These are phyloP conservation scores for Colletotrichum navitas DNA, from an alignment of 2,329 filamentous ascomycete species.

Conservation along the genomic window DNA sequence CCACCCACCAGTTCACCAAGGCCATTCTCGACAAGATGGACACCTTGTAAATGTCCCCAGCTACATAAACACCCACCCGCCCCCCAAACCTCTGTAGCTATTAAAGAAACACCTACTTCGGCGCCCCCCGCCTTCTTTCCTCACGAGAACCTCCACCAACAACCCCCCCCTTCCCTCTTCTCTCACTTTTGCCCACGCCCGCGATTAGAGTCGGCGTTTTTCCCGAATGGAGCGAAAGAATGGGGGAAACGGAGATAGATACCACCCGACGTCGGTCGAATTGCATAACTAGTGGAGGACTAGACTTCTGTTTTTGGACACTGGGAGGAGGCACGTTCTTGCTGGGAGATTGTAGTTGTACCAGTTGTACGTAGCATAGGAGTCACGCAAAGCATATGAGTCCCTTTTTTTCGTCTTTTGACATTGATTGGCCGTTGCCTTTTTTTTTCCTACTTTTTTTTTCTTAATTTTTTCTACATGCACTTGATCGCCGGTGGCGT, in stretches of 20 bases:
- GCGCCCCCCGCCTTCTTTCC: constrained; percentile 23
- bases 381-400: constrained; percentile 44
- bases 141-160: constrained; percentile 7
- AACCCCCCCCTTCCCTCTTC: too few relatives aligned
- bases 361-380: constrained; percentile 44
- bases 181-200: not conserved
- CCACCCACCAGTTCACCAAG: constrained; percentile 94
- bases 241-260: constrained; percentile 25
- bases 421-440: not conserved
- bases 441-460: too few relatives aligned
- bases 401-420: constrained; percentile 38
- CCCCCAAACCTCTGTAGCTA: constrained; percentile 28
- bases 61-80: constrained; percentile 4
- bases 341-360: constrained; percentile 43
- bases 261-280: constrained; percentile 34
- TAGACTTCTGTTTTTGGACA: constrained; percentile 41
- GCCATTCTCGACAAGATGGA: constrained; percentile 98
- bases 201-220: constrained; percentile 24
- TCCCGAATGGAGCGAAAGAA: constrained; percentile 19
- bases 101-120: constrained; percentile 23
- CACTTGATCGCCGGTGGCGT: not conserved
- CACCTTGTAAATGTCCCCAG: constrained; percentile 66
- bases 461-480: too few relatives aligned
- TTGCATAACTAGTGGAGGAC: constrained; percentile 37
- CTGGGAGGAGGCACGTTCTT: constrained; percentile 35